Evolutionary conservation across 768 basidiomycete genomes (phyloP), one percentile per base, ranked within the genome.

Genomic region (Tylopilus vinaceipallidus): DNA sequence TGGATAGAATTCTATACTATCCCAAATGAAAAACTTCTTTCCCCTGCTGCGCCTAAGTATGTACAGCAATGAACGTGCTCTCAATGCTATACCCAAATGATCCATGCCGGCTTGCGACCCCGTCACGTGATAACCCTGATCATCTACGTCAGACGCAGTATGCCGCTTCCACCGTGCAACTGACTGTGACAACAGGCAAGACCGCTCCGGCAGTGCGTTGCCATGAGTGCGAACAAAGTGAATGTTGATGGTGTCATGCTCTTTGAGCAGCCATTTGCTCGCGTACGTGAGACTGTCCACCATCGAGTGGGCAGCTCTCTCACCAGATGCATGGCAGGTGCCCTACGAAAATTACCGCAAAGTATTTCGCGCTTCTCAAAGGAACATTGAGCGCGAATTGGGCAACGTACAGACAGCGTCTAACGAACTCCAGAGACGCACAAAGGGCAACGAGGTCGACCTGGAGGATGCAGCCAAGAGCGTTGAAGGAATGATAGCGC

Each of bases 331-430:
- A 35, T 40, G 26, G 33, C 56, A 95, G 92, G 89, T 92, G 12
- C 92, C 92, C 11, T 90, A 86, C 68, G 92, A 95, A 72, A 88
- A 88, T 58, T 89, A 91, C 61, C 84, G 89, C 59, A 90, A 88
- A 69, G 77, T 86, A n/a, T 94, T 95, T 63, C 83, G 91, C 29
- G 79, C 84, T 16, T 83, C 86, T 1, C 90, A 92, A 65, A 83
- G 83, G 70, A 77, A 83, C 53, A 82, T 92, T 47, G 92, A 95
- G 67, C 83, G 86, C 49, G 91, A 94, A 60, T 67, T 89, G 35
- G 77, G 75, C 14, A 73, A 78, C 23, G 73, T 88, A 13, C 83
- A 84, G 55, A 71, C 73, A 22, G 57, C 75, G 19, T 71, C 83
- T 6, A 76, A 69, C 35, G 89, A 93, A 26, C 71, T 93, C n/a